Base-by-base conservation (phyloP, 176 grass and related monocot genomes). In the Oryza punctata region DNA sequence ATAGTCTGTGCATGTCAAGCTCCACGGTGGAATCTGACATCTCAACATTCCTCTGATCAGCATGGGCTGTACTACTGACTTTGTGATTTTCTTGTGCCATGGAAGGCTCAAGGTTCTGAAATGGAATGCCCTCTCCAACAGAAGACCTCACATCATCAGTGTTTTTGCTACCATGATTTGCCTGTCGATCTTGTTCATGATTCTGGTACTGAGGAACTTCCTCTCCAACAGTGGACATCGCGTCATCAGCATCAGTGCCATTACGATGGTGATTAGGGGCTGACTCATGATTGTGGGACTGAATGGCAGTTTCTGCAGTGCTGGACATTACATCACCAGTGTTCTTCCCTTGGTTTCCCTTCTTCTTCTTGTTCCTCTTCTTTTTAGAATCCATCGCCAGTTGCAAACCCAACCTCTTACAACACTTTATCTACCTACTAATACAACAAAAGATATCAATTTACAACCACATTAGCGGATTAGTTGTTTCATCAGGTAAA, bases 301-400 rank as follows among this genome's bases (percentile, higher is more conserved):
- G 70, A 35, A 57, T 27, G 78, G 57, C 75, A 85, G 78, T 45
- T 21, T 91, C 93, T 82, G 67, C 92, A 30, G 85, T 64, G 84
- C 79, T 88, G 60, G 82, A 44, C 6, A 12, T 67, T n/a, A 67
- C 81, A 87, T 93, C 89, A 26, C 80, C 85, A 1, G 67, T 45
- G 71, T 84, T 91, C 85, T 93, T 95, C 74, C 80, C 69, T 82
- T 94, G 96, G 69, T 86, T 95, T 72, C 87, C 93, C 74, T 94
- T 96, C 89, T 98, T 95, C 87, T 96, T 99, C 80, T 78, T 94
- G 84, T 90, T 96, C 84, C 87, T 92, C 91, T 99, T 99, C 82
- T 96, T 99, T 82, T 94, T 96, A 45, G 77, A 15, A 90, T 95
- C 91, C 96, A 99, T 96, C 41, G 65, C 59, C 91, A 38, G 35